Conservation (phyloP, 768 basidiomycete species). For the Clitopilus passeckerianus region DNA sequence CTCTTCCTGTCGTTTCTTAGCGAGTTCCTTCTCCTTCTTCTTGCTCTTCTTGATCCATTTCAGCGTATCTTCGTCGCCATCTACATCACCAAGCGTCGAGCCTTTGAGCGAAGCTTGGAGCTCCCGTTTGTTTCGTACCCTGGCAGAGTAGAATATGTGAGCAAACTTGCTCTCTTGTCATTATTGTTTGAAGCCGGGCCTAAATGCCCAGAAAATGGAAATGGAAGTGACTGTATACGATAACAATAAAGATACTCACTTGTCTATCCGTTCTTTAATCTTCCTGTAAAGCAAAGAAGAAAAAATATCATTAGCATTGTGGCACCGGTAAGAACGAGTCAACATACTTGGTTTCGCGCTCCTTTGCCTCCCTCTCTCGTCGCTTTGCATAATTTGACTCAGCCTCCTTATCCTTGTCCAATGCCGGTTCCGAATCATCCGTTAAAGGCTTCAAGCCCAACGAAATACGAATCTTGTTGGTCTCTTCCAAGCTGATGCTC, state of each 20-base stretch:
- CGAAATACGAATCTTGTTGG: conserved; percentile 92
- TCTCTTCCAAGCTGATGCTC: conserved; percentile 89
- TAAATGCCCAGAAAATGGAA: conserved; percentile 30
- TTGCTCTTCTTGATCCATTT: conserved; percentile 92
- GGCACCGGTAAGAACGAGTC: conserved; percentile 9
- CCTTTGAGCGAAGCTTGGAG: conserved; percentile 91
- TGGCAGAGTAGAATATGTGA: conserved; percentile 46
- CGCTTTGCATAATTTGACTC: conserved; percentile 80
- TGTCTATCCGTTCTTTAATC: conserved; percentile 73
- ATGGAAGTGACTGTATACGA: conserved; percentile 41
- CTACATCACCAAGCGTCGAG: conserved; percentile 85
- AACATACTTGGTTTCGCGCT: conserved; percentile 75
- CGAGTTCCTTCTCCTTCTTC: conserved; percentile 87
- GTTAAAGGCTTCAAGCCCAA: conserved; percentile 92
- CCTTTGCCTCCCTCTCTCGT: conserved; percentile 64
- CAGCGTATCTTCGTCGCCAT: conserved; percentile 69
- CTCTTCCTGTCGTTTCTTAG: conserved; percentile 76
- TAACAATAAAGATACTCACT: conserved; percentile 59
- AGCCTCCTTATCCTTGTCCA: conserved; percentile 77
- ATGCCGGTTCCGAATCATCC: conserved; percentile 68
- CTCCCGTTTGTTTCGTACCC: conserved; percentile 92
- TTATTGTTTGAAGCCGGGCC: conserved; percentile 25
- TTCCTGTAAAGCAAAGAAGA: conserved; percentile 39
- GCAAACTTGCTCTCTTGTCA: conserved; percentile 25
- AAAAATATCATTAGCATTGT: conserved; percentile 17